These are phyloP conservation scores for Thymus quinquecostatus DNA, from an alignment of 257 asterid species.

Conservation along the genomic window DNA sequence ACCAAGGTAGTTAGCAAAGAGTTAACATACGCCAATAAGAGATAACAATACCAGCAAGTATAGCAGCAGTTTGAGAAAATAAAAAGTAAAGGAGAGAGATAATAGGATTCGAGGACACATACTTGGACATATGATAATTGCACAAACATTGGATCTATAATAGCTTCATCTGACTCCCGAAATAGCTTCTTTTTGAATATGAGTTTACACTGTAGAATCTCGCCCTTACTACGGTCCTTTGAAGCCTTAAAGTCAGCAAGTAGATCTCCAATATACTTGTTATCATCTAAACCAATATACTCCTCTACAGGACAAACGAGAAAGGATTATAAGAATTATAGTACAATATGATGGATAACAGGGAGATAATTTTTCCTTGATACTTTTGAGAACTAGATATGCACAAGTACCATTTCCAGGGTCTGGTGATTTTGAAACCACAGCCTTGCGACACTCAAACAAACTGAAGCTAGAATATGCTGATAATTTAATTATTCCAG, in stretches of 20 bases:
- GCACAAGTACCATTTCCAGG: slow-evolving; percentile 75
- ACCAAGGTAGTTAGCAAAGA: slow-evolving; percentile 24
- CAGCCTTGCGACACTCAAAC: slow-evolving; percentile 93
- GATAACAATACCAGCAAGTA: slow-evolving; percentile 6
- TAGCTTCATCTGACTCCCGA: slow-evolving; percentile 96
- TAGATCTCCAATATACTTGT: slow-evolving; percentile 90
- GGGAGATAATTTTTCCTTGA: slow-evolving; percentile 14
- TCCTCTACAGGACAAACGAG: slow-evolving; percentile 60
- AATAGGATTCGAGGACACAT: slow-evolving; percentile 28
- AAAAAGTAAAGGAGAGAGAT: not conserved
- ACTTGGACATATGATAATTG: slow-evolving; percentile 96
- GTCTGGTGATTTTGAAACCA: slow-evolving; percentile 90
- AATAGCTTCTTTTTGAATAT: slow-evolving; percentile 89
- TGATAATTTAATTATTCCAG: slow-evolving; percentile 89
- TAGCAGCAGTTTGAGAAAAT: not conserved
- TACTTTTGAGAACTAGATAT: slow-evolving; percentile 13
- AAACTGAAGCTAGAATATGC: slow-evolving; percentile 90
- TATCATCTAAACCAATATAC: slow-evolving; percentile 89
- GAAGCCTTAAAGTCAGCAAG: slow-evolving; percentile 94
- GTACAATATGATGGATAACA: slow-evolving; percentile 6
- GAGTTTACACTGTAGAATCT: slow-evolving; percentile 86
- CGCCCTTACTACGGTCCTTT: slow-evolving; percentile 95
- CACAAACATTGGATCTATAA: slow-evolving; percentile 89
- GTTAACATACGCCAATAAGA: slow-evolving; percentile 17
- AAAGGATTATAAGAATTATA: slow-evolving; percentile 23